Evolutionary conservation across 2,329 filamentous ascomycete genomes (phyloP).

Genomic region (Fusarium annulatum): DNA sequence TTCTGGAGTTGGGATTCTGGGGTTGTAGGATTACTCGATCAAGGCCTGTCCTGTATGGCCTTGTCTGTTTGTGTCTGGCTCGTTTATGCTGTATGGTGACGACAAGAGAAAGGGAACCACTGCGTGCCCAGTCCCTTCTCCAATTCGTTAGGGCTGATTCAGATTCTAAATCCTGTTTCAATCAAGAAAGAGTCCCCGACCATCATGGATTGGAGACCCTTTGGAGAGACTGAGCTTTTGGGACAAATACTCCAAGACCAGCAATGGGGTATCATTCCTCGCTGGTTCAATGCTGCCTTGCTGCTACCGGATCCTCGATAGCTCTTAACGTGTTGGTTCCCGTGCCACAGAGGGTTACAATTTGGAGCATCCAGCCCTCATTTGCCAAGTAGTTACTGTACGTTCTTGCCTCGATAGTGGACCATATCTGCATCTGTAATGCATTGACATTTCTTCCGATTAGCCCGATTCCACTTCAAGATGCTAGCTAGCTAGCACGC

Average conservation of each 20-base stretch:
- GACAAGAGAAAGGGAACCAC: slow-evolving; percentile 16
- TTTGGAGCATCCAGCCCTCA: slow-evolving; percentile 20
- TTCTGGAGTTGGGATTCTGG: slow-evolving; percentile 35
- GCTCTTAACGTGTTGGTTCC: slow-evolving; percentile 19
- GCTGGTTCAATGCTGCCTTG: background rate
- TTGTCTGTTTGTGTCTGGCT: background rate
- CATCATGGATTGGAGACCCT: slow-evolving; percentile 22
- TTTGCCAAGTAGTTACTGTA: slow-evolving; percentile 27
- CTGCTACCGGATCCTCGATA: background rate
- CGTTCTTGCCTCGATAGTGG: slow-evolving; percentile 36
- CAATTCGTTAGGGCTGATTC: slow-evolving; percentile 39
- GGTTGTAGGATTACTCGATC: slow-evolving; percentile 26
- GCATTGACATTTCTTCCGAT: slow-evolving; percentile 28
- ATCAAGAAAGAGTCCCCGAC: slow-evolving; percentile 21
- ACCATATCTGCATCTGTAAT: slow-evolving; percentile 19
- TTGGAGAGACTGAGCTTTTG: background rate
- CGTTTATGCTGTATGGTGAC: slow-evolving; percentile 29
- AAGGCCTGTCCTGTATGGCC: slow-evolving; percentile 14
- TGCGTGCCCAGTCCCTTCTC: slow-evolving; percentile 23
- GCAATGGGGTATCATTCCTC: slow-evolving; percentile 2
- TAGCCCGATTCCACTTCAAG: slow-evolving; percentile 25
- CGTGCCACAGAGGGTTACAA: slow-evolving; percentile 27
- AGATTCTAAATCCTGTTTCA: slow-evolving; percentile 17
- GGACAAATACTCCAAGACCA: background rate
- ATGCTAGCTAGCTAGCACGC: slow-evolving; percentile 14